These are phyloP conservation scores for Malus hybrid DNA, from an alignment of 331 rosid species.

Conservation along the genomic window DNA sequence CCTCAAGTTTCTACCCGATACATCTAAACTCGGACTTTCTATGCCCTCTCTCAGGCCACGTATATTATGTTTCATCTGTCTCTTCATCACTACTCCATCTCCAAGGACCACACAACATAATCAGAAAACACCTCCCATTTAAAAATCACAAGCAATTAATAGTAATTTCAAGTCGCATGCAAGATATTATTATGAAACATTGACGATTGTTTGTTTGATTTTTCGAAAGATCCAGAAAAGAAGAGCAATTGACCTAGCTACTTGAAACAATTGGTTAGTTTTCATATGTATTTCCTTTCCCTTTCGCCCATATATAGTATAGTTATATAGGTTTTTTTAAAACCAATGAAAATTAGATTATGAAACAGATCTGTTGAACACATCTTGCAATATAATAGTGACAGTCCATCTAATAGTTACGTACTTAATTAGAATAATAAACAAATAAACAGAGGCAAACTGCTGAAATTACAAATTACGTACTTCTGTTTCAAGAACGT, in stretches of 20 bases:
- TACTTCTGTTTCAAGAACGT: not conserved
- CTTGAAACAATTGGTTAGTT: not conserved
- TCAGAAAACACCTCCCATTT: not conserved
- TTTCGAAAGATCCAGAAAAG: not conserved
- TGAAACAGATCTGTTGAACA: not conserved
- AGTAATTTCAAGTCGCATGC: not conserved
- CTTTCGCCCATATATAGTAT: not conserved
- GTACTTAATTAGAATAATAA: not conserved
- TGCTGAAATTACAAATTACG: not conserved
- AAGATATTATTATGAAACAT: not conserved
- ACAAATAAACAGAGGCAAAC: not conserved
- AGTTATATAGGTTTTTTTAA: not conserved
- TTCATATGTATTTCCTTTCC: not conserved
- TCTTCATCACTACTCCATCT: not conserved
- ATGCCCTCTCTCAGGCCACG: conserved; percentile 33
- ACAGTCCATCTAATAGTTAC: not conserved
- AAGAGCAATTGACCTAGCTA: not conserved
- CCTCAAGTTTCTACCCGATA: conserved; percentile 63
- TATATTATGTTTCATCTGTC: conserved; percentile 8
- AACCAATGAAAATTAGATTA: not conserved
- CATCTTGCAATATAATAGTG: not conserved
- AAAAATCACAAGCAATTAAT: not conserved
- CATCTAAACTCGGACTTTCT: conserved; percentile 61
- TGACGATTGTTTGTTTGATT: not conserved
- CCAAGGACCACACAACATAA: not conserved